Percentiles rank a stretch among this genome's conserved stretches.
Evolutionary conservation across 495 filamentous ascomycete species (phyloP).

Genomic region (Aspergillus incahuasiensis): DNA sequence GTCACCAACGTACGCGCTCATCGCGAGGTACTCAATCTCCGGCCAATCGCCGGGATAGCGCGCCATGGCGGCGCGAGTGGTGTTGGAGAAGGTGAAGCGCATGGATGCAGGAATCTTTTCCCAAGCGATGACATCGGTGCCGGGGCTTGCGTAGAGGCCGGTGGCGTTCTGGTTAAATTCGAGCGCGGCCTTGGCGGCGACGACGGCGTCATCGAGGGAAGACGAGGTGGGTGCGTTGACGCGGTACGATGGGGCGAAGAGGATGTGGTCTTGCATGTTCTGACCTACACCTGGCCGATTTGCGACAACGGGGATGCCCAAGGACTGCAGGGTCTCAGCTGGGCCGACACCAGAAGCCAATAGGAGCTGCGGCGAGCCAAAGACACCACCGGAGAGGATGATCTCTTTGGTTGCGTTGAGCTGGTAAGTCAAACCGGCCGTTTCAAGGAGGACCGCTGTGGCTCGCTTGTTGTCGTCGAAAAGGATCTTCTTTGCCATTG

Average conservation of each 20-base stretch:
- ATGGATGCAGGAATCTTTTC: slow-evolving; percentile 37
- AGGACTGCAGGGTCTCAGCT: slow-evolving; percentile 19
- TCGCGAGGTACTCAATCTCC: slow-evolving; percentile 46
- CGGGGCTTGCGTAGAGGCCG: slow-evolving; percentile 12
- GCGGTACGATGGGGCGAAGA: slow-evolving; percentile 15
- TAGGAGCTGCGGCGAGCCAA: slow-evolving; percentile 9
- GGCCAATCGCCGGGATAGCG: slow-evolving; percentile 50
- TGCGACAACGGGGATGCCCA: slow-evolving; percentile 35
- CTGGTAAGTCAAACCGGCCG: slow-evolving; percentile 18
- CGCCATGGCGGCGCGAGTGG: neutral
- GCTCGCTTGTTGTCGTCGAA: slow-evolving; percentile 26
- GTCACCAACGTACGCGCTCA: slow-evolving; percentile 26
- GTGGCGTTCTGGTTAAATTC: neutral
- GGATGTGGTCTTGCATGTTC: slow-evolving; percentile 36
- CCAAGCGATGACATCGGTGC: slow-evolving; percentile 26
- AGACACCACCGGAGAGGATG: slow-evolving; percentile 12
- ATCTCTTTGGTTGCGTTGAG: slow-evolving; percentile 41
- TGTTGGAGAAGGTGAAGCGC: slow-evolving; percentile 14
- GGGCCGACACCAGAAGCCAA: slow-evolving; percentile 8
- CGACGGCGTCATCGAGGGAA: neutral
- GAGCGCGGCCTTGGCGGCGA: neutral
- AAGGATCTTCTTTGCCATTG: slow-evolving; percentile 15
- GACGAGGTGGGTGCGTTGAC: slow-evolving; percentile 21
- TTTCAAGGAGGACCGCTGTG: slow-evolving; percentile 29
- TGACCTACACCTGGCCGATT: slow-evolving; percentile 43